These are phyloP conservation scores for Neohortaea acidophila DNA, from an alignment of 495 filamentous ascomycete genomes.

Conservation along the genomic window DNA sequence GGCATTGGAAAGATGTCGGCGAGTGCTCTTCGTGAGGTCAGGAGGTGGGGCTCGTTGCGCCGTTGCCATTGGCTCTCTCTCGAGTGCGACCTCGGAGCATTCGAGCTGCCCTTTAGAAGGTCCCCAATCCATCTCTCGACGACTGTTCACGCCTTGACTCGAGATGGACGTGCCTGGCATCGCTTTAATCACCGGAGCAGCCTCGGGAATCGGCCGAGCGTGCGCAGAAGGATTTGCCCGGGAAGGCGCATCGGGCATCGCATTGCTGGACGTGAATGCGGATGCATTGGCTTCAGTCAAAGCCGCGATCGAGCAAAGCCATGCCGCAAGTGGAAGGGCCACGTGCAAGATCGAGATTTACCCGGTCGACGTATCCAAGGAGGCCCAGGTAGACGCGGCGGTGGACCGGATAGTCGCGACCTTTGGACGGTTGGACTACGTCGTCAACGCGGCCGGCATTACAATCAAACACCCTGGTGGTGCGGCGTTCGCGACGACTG, in stretches of 20 bases:
- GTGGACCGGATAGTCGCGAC: conserved; percentile 15
- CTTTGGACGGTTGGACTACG: conserved; percentile 37
- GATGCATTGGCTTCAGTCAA: conserved; percentile 12
- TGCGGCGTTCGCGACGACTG: not conserved
- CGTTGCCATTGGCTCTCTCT: too few relatives aligned
- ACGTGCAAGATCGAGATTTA: conserved; percentile 14
- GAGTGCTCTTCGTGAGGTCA: too few relatives aligned
- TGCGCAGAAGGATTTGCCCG: conserved; percentile 14
- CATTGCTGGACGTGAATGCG: conserved; percentile 15
- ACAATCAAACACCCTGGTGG: conserved; percentile 1
- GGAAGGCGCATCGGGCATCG: conserved; percentile 14
- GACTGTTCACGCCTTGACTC: too few relatives aligned
- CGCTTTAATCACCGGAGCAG: conserved; percentile 3
- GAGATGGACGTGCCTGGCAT: conserved; percentile 2
- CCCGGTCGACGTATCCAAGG: conserved; percentile 22
- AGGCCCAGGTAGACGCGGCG: conserved; percentile 17
- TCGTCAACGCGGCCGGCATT: conserved; percentile 14
- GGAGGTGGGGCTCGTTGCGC: too few relatives aligned
- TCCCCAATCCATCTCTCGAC: too few relatives aligned
- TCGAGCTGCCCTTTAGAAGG: too few relatives aligned
- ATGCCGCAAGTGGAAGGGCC: too few relatives aligned
- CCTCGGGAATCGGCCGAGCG: conserved; percentile 14
- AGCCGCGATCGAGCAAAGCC: conserved; percentile 5
- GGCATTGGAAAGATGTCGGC: too few relatives aligned
- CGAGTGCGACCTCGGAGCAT: too few relatives aligned